A percentile compares a stretch with the other conserved stretches of the same genome.
These are phyloP conservation scores for Gossypium mustelinum DNA, from an alignment of 345 rosid genomes.

Conservation along the genomic window DNA sequence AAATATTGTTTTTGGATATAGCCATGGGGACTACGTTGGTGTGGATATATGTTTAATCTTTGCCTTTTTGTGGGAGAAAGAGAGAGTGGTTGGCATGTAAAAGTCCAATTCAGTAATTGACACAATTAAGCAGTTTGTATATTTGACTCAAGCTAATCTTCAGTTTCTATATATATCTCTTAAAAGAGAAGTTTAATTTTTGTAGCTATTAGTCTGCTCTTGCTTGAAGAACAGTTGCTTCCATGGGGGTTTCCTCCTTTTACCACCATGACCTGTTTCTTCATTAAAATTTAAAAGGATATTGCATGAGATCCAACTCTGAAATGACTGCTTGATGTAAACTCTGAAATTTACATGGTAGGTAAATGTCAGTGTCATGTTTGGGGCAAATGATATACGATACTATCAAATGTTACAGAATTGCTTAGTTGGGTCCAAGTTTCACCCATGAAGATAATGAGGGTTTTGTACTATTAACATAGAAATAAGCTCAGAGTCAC, in stretches of 20 bases:
- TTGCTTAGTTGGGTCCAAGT: not conserved
- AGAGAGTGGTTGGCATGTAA: not conserved
- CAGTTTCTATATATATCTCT: constrained; percentile 9
- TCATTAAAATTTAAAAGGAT: not conserved
- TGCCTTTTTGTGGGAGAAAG: not conserved
- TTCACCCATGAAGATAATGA: not conserved
- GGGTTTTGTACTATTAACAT: not conserved
- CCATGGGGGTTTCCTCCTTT: constrained; percentile 26
- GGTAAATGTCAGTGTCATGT: not conserved
- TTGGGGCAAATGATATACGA: not conserved
- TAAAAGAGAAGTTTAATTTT: constrained; percentile 21
- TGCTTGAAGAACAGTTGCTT: constrained; percentile 36
- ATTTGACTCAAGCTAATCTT: not conserved
- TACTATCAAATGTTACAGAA: not conserved
- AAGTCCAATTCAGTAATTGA: not conserved
- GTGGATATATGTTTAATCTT: not conserved
- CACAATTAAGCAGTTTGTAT: not conserved
- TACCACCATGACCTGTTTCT: constrained; percentile 17
- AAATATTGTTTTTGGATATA: too few species aligned
- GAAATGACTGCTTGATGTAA: constrained; percentile 31
- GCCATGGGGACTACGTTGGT: too few species aligned
- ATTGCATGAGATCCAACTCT: constrained; percentile 24
- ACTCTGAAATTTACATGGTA: not conserved
- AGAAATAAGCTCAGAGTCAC: not conserved
- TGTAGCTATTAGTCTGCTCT: constrained; percentile 21